phyloP scores from a whole-genome alignment of 495 filamentous ascomycete genomes.

The Penicillium paradoxum region DNA sequence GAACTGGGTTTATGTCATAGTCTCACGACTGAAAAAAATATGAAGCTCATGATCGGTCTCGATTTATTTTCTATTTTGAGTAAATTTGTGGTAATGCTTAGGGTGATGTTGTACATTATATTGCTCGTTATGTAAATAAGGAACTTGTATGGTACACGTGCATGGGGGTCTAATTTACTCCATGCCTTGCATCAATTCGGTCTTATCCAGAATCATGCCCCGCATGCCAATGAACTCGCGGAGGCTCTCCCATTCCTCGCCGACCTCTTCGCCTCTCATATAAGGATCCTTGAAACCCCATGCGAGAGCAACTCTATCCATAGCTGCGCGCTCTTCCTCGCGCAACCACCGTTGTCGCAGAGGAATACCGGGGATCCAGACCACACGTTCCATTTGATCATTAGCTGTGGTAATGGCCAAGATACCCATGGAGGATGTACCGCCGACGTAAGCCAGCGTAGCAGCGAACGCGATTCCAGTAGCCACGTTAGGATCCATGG shows the following conservation, averaged over 20 bases:
- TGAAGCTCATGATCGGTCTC: constrained; percentile 34
- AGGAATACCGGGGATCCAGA: constrained; percentile 76
- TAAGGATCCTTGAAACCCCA: constrained; percentile 86
- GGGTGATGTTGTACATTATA: constrained; percentile 2
- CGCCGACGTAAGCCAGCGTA: constrained; percentile 72
- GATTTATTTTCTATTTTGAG: constrained; percentile 1
- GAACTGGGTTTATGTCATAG: constrained; percentile 33
- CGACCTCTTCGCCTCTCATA: constrained; percentile 83
- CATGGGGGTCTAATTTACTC: constrained; percentile 37
- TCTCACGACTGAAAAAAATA: constrained; percentile 31
- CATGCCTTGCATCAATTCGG: constrained; percentile 89
- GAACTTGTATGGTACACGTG: neutral
- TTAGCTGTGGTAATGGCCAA: constrained; percentile 80
- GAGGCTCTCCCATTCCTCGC: constrained; percentile 79
- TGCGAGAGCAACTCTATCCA: constrained; percentile 76
- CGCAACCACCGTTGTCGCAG: constrained; percentile 82
- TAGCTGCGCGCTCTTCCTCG: constrained; percentile 86
- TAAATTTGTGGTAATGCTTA: neutral
- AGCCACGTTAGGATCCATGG: constrained; percentile 64
- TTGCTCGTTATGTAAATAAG: neutral
- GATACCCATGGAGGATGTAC: constrained; percentile 73
- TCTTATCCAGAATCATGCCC: constrained; percentile 84
- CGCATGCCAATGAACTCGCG: constrained; percentile 72
- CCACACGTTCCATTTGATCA: constrained; percentile 90
- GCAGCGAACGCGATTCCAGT: constrained; percentile 77